phyloP scores from a whole-genome alignment of 192 early-diverging fungal genomes.

The Umbelopsis ramanniana region DNA sequence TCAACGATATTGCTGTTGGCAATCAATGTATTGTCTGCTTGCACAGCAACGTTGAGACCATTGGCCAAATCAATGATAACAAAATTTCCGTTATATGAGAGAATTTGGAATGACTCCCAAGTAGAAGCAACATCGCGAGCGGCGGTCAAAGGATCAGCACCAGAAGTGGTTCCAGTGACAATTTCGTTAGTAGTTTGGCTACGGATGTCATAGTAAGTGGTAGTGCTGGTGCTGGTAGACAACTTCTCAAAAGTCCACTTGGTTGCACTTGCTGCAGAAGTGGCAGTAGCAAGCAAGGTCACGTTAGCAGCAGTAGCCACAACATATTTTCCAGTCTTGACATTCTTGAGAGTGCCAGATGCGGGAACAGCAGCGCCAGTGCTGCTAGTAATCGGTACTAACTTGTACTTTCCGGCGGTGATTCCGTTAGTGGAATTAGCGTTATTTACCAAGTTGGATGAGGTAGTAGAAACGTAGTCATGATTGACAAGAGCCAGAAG shows the following conservation, averaged over 20 bases:
- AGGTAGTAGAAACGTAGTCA: neutral
- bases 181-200: conserved; percentile 11
- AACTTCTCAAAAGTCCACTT: conserved; percentile 19
- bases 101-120: conserved; percentile 20
- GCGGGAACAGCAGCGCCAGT: neutral
- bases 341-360: conserved; percentile 11
- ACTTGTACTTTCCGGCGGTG: conserved; percentile 17
- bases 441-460: conserved; percentile 17
- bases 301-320: conserved; percentile 16
- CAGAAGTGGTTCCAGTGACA: conserved; percentile 7
- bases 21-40: conserved; percentile 16
- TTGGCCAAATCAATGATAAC: conserved; percentile 13
- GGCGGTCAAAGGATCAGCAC: conserved; percentile 13
- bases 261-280: neutral
- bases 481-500: conserved; percentile 9
- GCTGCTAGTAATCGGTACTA: neutral
- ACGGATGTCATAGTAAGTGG: conserved; percentile 1
- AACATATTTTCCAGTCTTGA: neutral
- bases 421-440: conserved; percentile 21
- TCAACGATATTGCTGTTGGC: conserved; percentile 6
- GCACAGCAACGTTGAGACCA: conserved; percentile 10
- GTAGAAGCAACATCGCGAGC: conserved; percentile 14
- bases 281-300: neutral
- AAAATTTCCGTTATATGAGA: conserved; percentile 6
- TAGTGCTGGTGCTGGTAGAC: conserved; percentile 20